phyloP scores from a whole-genome alignment of 2,329 filamentous ascomycete genomes.

The Penicillium concentricum region DNA sequence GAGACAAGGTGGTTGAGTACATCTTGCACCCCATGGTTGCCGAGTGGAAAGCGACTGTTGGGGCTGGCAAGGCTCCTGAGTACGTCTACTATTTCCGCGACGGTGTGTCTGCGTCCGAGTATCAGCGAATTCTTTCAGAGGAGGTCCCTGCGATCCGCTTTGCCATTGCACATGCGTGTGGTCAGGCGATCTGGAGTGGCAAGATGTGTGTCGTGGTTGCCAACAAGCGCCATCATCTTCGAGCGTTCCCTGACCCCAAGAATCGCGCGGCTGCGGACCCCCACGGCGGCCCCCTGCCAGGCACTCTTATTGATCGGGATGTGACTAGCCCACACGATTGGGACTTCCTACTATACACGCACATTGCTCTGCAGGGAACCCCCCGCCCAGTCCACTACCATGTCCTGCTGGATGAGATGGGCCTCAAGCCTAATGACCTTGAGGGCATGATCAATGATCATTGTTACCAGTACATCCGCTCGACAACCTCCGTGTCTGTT shows the following conservation, averaged over 20 bases:
- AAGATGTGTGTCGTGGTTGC: slow-evolving; percentile 85
- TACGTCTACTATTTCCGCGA: slow-evolving; percentile 91
- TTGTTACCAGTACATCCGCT: slow-evolving; percentile 88
- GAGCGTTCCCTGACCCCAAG: slow-evolving; percentile 73
- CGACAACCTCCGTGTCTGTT: slow-evolving; percentile 82
- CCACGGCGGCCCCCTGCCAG: slow-evolving; percentile 80
- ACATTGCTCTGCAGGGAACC: slow-evolving; percentile 87
- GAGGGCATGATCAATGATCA: slow-evolving; percentile 93
- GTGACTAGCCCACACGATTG: slow-evolving; percentile 89
- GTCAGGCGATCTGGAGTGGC: slow-evolving; percentile 41
- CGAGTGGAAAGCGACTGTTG: slow-evolving; percentile 62
- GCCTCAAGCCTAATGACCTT: slow-evolving; percentile 65
- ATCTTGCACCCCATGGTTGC: slow-evolving; percentile 65
- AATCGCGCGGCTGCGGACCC: slow-evolving; percentile 59
- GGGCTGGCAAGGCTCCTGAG: slow-evolving; percentile 58
- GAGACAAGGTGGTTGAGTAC: slow-evolving; percentile 60
- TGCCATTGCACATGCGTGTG: slow-evolving; percentile 10
- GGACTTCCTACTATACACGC: slow-evolving; percentile 75
- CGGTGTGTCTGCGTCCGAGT: slow-evolving; percentile 86
- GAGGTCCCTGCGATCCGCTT: slow-evolving; percentile 56
- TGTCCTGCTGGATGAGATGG: slow-evolving; percentile 78
- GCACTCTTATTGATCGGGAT: slow-evolving; percentile 82
- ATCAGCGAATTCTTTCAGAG: slow-evolving; percentile 71
- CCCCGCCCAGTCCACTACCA: slow-evolving; percentile 91
- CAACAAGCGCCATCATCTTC: slow-evolving; percentile 90